Conservation (phyloP, 129 eudicot genomes). For the carrot (Daucus carota) region DH1_v3.0 NC_030383.2:8778001-8778500, state of each 20-base stretch:
- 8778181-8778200: too few species aligned
- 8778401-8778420: constrained; percentile 9
- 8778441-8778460: not conserved
- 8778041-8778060: too few species aligned
- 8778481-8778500: constrained; percentile 9
- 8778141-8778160: too few species aligned
- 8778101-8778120: too few species aligned
- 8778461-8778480: constrained; percentile 1
- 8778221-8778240: too few species aligned
- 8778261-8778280: not conserved
- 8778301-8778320: constrained; percentile 5
- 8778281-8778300: constrained; percentile 22
- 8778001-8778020: too few species aligned
- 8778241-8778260: not conserved
- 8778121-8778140: too few species aligned
- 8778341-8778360: constrained; percentile 23
- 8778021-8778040: too few species aligned
- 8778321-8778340: constrained; percentile 31
- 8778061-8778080: too few species aligned
- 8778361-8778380: constrained; percentile 24
- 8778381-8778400: not conserved
- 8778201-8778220: too few species aligned
- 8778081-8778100: too few species aligned
- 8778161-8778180: too few species aligned
- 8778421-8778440: constrained; percentile 9